Conservation (phyloP, 139 green algal genomes). For the Penium margaritaceum region DNA sequence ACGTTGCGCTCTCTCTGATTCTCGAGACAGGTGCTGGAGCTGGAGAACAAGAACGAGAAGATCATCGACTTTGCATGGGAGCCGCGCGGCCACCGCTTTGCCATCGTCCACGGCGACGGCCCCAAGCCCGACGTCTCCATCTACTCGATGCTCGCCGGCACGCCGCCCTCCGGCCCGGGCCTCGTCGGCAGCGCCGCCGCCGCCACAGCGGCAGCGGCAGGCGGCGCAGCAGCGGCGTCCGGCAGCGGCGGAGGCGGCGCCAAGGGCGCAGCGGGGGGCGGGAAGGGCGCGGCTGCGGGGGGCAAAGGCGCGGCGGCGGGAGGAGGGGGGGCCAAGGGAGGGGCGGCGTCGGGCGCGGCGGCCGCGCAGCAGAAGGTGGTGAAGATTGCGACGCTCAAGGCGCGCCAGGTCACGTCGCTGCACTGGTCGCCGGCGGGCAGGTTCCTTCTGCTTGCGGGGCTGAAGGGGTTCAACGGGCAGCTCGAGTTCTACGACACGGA, state of each 20-base stretch:
- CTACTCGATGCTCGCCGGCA: slow-evolving; percentile 82
- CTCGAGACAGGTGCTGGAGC: slow-evolving; percentile 39
- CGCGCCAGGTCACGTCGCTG: slow-evolving; percentile 71
- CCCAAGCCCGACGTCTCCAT: slow-evolving; percentile 71
- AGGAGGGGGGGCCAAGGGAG: too few relatives aligned
- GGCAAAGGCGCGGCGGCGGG: too few relatives aligned
- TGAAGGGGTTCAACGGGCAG: slow-evolving; percentile 84
- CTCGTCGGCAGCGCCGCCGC: too few relatives aligned
- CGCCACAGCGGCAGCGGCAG: too few relatives aligned
- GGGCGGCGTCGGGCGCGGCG: too few relatives aligned
- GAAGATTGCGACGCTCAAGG: slow-evolving; percentile 59
- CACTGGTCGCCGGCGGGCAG: slow-evolving; percentile 83
- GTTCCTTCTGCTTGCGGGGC: slow-evolving; percentile 84
- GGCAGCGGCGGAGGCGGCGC: too few relatives aligned
- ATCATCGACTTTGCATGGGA: slow-evolving; percentile 88
- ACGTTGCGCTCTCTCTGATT: neutral
- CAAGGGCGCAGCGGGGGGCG: too few relatives aligned
- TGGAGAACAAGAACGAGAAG: slow-evolving; percentile 65
- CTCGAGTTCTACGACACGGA: slow-evolving; percentile 96
- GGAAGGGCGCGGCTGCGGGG: too few relatives aligned
- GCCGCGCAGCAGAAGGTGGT: neutral
- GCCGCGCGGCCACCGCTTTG: slow-evolving; percentile 82
- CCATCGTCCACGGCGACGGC: slow-evolving; percentile 83
- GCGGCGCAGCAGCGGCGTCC: too few relatives aligned
- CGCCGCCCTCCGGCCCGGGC: too few relatives aligned